Evolutionary conservation across 257 asterid species (phyloP).

Genomic region (Petunia axillaris): DNA sequence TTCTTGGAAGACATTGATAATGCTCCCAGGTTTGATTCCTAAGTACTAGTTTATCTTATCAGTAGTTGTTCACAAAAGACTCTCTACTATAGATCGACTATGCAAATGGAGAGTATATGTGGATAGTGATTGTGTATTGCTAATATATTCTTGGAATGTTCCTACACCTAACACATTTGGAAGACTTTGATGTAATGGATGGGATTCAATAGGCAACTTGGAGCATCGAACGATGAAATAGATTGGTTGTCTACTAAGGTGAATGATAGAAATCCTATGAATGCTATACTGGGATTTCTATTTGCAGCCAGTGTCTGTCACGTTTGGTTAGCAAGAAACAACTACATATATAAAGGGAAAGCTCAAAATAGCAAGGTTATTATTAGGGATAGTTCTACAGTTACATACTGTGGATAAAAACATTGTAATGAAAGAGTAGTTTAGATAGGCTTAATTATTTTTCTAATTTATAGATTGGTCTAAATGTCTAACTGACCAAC

Average conservation of each 20-base stretch:
- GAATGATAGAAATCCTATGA: conserved; percentile 13
- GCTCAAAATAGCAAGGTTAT: neutral
- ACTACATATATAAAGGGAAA: neutral
- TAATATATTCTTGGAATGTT: conserved; percentile 4
- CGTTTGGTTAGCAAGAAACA: neutral
- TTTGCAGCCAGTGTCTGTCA: conserved; percentile 14
- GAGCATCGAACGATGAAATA: neutral
- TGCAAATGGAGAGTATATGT: no score
- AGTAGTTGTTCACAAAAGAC: no score
- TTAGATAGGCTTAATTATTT: neutral
- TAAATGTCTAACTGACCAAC: neutral
- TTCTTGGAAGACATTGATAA: no score
- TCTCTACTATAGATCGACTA: no score
- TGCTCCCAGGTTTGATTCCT: no score
- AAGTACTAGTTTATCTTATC: no score
- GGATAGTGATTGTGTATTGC: no score
- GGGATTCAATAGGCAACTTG: neutral
- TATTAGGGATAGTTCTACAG: neutral
- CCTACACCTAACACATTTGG: neutral
- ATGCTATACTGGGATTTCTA: neutral
- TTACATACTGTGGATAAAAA: neutral
- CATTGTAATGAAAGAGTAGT: neutral
- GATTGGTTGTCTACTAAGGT: conserved; percentile 7
- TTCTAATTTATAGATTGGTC: neutral
- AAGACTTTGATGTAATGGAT: neutral